phyloP scores from a whole-genome alignment of 768 basidiomycete species.

The Panus rudis region DNA sequence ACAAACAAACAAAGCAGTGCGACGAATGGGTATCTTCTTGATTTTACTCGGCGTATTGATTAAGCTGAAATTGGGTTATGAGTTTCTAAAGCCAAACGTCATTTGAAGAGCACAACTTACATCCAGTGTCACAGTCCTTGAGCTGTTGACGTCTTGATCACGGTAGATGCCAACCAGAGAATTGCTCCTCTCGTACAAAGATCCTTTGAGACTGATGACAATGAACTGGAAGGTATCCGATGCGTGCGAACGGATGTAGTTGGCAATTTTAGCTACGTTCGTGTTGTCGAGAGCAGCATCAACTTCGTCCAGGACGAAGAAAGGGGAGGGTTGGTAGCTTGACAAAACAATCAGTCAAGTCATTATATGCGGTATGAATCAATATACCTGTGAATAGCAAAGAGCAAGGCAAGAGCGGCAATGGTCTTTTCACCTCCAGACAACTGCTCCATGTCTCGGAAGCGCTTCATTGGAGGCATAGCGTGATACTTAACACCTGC shows the following conservation, averaged over 20 bases:
- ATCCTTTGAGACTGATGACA: conserved; percentile 94
- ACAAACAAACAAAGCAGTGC: not conserved
- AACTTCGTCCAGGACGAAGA: conserved; percentile 98
- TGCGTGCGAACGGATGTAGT: conserved; percentile 83
- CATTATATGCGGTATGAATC: not conserved
- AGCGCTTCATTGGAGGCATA: conserved; percentile 99
- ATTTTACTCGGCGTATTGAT: conserved; percentile 51
- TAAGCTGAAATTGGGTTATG: conserved; percentile 33
- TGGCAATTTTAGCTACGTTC: conserved; percentile 94
- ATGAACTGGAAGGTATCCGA: conserved; percentile 89
- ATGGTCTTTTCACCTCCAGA: conserved; percentile 99
- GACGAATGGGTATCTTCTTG: not conserved
- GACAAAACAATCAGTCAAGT: not conserved
- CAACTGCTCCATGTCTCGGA: conserved; percentile 97
- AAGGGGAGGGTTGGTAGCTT: conserved; percentile 94
- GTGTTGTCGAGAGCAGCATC: conserved; percentile 98
- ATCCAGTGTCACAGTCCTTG: conserved; percentile 85
- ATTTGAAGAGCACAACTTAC: conserved; percentile 35
- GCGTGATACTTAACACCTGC: conserved; percentile 97
- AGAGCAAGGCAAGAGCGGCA: conserved; percentile 91
- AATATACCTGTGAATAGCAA: conserved; percentile 87
- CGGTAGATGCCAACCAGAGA: conserved; percentile 92
- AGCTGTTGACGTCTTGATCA: conserved; percentile 91
- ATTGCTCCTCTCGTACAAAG: conserved; percentile 83
- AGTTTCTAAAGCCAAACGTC: not conserved